Conservation (phyloP, 2,329 filamentous ascomycete genomes). For the Akanthomyces lecanii region DNA sequence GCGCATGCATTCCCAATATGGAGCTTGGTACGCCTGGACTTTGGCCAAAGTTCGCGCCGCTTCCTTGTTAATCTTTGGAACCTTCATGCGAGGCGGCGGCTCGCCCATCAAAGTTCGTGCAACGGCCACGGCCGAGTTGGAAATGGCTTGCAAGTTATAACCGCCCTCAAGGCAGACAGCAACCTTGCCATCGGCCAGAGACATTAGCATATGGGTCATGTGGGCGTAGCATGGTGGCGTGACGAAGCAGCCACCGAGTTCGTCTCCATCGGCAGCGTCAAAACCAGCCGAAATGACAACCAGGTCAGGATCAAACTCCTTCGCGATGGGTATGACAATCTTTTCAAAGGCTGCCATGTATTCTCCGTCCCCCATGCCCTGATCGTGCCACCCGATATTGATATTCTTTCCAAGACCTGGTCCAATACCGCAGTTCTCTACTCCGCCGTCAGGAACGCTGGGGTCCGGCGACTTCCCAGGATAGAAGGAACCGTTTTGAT, state of each 20-base stretch:
- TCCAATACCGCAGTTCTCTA: constrained; percentile 55
- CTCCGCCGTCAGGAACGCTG: constrained; percentile 55
- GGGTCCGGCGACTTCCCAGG: constrained; percentile 61
- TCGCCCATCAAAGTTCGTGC: constrained; percentile 94
- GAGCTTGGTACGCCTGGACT: constrained; percentile 58
- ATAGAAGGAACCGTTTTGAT: constrained; percentile 79
- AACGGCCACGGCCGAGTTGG: constrained; percentile 85
- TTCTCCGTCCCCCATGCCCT: constrained; percentile 90
- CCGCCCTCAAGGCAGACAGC: constrained; percentile 93
- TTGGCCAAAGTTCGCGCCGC: constrained; percentile 53
- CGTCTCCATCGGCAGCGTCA: constrained; percentile 89
- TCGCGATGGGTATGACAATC: constrained; percentile 92
- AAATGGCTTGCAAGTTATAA: constrained; percentile 91
- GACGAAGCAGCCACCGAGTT: constrained; percentile 89
- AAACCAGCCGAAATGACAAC: constrained; percentile 96
- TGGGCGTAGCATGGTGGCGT: constrained; percentile 89
- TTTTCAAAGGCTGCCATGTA: constrained; percentile 96
- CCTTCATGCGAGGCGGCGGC: constrained; percentile 62
- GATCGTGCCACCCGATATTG: constrained; percentile 63
- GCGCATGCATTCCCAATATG: constrained; percentile 86
- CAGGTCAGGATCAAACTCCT: constrained; percentile 88
- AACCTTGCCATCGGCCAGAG: constrained; percentile 81
- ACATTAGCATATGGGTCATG: constrained; percentile 99
- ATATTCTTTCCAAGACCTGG: constrained; percentile 57
- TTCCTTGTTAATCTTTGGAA: constrained; percentile 54